phyloP scores from a whole-genome alignment of 2,329 filamentous ascomycete genomes.

The Chalara sp. region DNA sequence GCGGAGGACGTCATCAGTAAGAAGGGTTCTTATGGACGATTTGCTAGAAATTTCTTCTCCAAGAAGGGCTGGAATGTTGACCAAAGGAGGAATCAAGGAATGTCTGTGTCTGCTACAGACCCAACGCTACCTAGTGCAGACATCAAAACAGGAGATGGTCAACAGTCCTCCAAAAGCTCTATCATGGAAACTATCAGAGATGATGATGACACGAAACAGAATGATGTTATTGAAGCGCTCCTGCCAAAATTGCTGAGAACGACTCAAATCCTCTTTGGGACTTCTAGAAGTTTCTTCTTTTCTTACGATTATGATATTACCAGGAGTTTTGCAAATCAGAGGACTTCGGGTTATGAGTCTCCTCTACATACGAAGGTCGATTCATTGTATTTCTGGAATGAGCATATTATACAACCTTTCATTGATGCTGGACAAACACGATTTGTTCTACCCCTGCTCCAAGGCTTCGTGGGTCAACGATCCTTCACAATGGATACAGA shows the following conservation, averaged over 20 bases:
- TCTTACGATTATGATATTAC: slow-evolving; percentile 94
- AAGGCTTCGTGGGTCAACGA: slow-evolving; percentile 88
- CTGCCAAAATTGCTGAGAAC: slow-evolving; percentile 81
- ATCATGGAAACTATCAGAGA: background rate
- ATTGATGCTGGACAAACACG: slow-evolving; percentile 64
- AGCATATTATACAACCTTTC: slow-evolving; percentile 66
- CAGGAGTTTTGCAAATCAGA: slow-evolving; percentile 44
- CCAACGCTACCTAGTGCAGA: background rate
- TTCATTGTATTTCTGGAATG: slow-evolving; percentile 86
- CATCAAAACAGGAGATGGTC: background rate
- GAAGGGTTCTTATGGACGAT: slow-evolving; percentile 78
- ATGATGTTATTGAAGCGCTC: slow-evolving; percentile 33
- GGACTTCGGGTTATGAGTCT: slow-evolving; percentile 37
- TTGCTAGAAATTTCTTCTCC: slow-evolving; percentile 89
- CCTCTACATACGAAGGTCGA: slow-evolving; percentile 71
- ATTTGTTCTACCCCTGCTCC: slow-evolving; percentile 76
- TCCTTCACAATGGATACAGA: slow-evolving; percentile 66
- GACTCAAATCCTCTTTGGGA: slow-evolving; percentile 75
- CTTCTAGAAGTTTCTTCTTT: slow-evolving; percentile 84
- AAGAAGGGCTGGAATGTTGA: slow-evolving; percentile 73
- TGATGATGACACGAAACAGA: slow-evolving; percentile 5
- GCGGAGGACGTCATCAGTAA: slow-evolving; percentile 83
- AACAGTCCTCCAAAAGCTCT: background rate
- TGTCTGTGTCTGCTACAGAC: slow-evolving; percentile 41
- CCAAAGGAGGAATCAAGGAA: slow-evolving; percentile 60